Evolutionary conservation across 78 protist genomes (phyloP).

Genomic region (Isochrysis galbana): DNA sequence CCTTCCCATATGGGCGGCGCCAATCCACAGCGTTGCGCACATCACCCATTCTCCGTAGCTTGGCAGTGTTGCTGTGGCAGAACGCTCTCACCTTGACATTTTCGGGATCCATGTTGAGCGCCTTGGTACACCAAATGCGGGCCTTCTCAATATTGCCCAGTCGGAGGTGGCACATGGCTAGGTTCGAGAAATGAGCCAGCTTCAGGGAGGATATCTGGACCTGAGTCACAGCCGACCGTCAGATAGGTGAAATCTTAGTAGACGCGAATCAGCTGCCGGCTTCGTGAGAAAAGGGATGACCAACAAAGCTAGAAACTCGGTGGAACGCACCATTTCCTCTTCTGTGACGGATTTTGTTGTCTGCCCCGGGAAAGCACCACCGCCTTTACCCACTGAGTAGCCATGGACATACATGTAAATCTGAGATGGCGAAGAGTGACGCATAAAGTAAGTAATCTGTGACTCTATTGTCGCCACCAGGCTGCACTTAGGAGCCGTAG

Average conservation of each 20-base stretch:
- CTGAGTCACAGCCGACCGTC: not conserved
- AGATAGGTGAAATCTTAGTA: not conserved
- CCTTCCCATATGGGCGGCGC: no score
- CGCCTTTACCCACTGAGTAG: not conserved
- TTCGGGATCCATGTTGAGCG: not conserved
- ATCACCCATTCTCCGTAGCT: no score
- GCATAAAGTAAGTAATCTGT: not conserved
- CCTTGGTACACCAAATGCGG: not conserved
- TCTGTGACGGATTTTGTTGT: not conserved
- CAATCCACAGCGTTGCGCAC: not conserved
- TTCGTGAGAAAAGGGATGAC: not conserved
- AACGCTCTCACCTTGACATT: not conserved
- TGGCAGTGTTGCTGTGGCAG: no score
- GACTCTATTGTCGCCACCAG: not conserved
- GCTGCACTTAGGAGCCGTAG: not conserved
- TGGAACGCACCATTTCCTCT: not conserved
- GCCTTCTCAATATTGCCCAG: not conserved
- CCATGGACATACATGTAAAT: slow-evolving; percentile 21
- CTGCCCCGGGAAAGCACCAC: not conserved
- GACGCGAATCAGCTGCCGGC: not conserved
- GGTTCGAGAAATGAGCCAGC: slow-evolving; percentile 4
- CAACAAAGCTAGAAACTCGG: not conserved
- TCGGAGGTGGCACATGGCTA: not conserved
- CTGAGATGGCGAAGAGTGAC: not conserved
- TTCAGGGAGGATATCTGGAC: not conserved